phyloP scores from a whole-genome alignment of 768 basidiomycete species.

The Phylloporus arenicola region DNA sequence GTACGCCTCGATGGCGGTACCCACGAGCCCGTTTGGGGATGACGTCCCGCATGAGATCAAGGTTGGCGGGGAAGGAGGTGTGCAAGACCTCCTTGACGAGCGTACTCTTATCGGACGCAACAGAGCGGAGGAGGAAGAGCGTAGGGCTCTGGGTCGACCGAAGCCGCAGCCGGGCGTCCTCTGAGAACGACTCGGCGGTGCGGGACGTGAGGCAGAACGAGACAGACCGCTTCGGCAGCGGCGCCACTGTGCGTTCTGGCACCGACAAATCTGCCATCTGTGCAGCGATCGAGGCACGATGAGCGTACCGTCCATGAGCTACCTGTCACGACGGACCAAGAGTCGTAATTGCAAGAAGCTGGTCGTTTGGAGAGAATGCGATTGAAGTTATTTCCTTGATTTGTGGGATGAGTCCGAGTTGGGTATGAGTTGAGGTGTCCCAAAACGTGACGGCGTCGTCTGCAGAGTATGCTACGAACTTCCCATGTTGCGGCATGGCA shows the following conservation, averaged over 20 bases:
- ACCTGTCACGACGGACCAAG: constrained; percentile 3
- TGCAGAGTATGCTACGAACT: no score
- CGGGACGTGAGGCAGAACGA: constrained; percentile 22
- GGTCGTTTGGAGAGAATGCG: no score
- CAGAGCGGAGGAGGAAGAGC: constrained; percentile 17
- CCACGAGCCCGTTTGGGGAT: constrained; percentile 34
- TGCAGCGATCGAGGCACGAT: not conserved
- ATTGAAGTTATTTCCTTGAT: no score
- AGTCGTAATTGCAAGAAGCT: not conserved
- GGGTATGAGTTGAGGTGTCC: no score
- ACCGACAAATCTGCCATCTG: constrained; percentile 6
- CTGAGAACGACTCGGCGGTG: constrained; percentile 26
- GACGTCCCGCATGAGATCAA: constrained; percentile 23
- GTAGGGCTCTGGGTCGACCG: constrained; percentile 17
- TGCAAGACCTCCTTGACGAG: constrained; percentile 25
- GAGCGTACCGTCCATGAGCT: constrained; percentile 16
- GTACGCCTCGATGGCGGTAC: constrained; percentile 32
- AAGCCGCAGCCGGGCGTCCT: constrained; percentile 25
- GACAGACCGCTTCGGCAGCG: constrained; percentile 2
- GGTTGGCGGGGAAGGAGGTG: constrained; percentile 21
- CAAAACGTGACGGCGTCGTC: no score
- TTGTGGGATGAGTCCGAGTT: no score
- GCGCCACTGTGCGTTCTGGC: not conserved
- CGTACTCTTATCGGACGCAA: constrained; percentile 17
- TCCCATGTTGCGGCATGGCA: no score